phyloP scores from a whole-genome alignment of 2,329 filamentous ascomycete genomes.

The Berkeleyomyces basicola region DNA sequence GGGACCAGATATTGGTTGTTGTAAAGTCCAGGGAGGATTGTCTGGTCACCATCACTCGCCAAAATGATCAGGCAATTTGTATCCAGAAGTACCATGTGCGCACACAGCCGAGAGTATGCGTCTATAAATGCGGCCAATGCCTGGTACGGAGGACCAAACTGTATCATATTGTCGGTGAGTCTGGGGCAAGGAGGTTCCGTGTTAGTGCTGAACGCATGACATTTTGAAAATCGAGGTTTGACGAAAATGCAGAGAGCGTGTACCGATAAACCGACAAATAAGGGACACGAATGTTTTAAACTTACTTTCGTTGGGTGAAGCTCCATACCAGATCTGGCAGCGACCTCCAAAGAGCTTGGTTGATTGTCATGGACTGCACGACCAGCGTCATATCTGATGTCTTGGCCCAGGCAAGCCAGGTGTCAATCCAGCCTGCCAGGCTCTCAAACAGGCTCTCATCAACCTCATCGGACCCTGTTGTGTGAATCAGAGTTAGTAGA shows the following conservation, averaged over 20 bases:
- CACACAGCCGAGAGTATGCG: conserved; percentile 32
- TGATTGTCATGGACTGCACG: conserved; percentile 27
- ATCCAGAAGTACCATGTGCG: conserved; percentile 36
- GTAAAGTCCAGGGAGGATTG: background rate
- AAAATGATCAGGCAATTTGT: background rate
- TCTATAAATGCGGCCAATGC: conserved; percentile 21
- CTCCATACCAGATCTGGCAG: conserved; percentile 34
- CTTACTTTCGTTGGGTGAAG: conserved; percentile 18
- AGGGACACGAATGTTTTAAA: background rate
- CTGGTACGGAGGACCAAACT: background rate
- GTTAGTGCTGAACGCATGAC: background rate
- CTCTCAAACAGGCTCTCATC: conserved; percentile 29
- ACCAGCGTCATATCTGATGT: conserved; percentile 22
- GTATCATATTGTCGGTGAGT: background rate
- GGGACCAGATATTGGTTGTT: background rate
- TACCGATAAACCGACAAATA: background rate
- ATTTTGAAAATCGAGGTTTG: background rate
- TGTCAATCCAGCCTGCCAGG: conserved; percentile 34
- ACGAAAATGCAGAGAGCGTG: background rate
- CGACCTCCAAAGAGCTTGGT: conserved; percentile 34
- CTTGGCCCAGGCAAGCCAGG: conserved; percentile 28
- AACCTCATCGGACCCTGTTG: conserved; percentile 17
- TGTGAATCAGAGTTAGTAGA: conserved; percentile 21
- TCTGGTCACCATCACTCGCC: background rate
- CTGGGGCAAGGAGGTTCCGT: background rate